phyloP scores from a whole-genome alignment of 1,284 basidiomycete species.

The Leccinum fallax region DNA sequence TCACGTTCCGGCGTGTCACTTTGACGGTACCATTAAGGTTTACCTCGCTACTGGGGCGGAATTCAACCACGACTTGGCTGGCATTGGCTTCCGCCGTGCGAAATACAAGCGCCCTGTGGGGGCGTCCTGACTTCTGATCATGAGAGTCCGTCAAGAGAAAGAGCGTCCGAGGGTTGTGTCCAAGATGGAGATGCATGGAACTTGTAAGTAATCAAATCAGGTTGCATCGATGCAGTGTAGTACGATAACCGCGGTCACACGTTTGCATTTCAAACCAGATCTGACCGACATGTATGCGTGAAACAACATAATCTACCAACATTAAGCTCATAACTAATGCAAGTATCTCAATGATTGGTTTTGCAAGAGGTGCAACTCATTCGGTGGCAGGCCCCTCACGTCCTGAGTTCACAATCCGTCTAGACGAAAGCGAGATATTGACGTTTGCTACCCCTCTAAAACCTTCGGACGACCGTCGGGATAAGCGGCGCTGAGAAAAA shows the following conservation, averaged over 20 bases:
- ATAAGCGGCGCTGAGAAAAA: constrained; percentile 7
- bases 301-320: constrained; percentile 8
- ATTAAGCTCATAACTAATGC: neutral
- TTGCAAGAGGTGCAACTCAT: constrained; percentile 9
- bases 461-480: constrained; percentile 20
- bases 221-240: neutral
- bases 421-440: constrained; percentile 17
- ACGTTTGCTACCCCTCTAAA: constrained; percentile 6
- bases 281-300: neutral
- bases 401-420: constrained; percentile 17
- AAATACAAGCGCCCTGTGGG: constrained; percentile 67
- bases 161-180: constrained; percentile 63
- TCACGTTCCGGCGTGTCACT: constrained; percentile 66
- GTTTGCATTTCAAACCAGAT: neutral
- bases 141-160: constrained; percentile 72
- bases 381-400: constrained; percentile 14
- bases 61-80: constrained; percentile 79
- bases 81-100: constrained; percentile 59
- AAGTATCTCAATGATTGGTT: neutral
- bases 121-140: constrained; percentile 61
- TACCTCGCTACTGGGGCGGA: constrained; percentile 72
- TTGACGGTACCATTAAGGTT: constrained; percentile 64
- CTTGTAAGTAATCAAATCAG: neutral
- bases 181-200: constrained; percentile 73
- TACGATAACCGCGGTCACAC: constrained; percentile 4